A percentile compares a stretch with the other conserved stretches of the same genome.
Conservation (phyloP, 306 rosid species). For the Glycyrrhiza uralensis region DNA sequence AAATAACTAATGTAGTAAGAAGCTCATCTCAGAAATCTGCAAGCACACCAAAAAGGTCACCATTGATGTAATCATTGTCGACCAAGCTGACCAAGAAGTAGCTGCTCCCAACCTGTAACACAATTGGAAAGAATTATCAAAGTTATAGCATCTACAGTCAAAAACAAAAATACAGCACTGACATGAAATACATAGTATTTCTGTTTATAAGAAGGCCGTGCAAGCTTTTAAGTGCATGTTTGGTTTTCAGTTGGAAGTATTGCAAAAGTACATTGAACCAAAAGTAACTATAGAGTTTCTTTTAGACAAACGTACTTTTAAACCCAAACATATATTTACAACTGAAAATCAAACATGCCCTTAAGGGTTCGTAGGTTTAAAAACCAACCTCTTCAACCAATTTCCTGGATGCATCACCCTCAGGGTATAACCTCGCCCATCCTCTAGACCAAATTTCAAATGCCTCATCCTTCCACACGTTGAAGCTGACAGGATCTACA, state of each 20-base stretch:
- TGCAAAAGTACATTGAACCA: too few species aligned
- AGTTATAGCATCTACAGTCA: background rate
- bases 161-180: background rate
- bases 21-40: constrained; percentile 48
- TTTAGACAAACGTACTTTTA: too few species aligned
- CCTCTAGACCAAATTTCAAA: constrained; percentile 92
- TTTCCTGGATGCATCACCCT: constrained; percentile 70
- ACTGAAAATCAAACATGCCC: too few species aligned
- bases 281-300: too few species aligned
- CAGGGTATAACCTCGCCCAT: constrained; percentile 78
- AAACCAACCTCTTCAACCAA: constrained; percentile 80
- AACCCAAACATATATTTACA: too few species aligned
- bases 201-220: too few species aligned
- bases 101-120: constrained; percentile 65
- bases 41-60: constrained; percentile 66
- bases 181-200: background rate
- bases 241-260: too few species aligned
- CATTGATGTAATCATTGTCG: constrained; percentile 71
- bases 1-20: constrained; percentile 2
- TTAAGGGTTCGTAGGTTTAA: background rate
- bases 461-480: constrained; percentile 94
- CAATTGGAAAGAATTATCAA: background rate
- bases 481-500: constrained; percentile 86
- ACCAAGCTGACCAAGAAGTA: constrained; percentile 96
- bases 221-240: too few species aligned